phyloP scores from a whole-genome alignment of 2,329 filamentous ascomycete species.

The Alternaria sp. region DNA sequence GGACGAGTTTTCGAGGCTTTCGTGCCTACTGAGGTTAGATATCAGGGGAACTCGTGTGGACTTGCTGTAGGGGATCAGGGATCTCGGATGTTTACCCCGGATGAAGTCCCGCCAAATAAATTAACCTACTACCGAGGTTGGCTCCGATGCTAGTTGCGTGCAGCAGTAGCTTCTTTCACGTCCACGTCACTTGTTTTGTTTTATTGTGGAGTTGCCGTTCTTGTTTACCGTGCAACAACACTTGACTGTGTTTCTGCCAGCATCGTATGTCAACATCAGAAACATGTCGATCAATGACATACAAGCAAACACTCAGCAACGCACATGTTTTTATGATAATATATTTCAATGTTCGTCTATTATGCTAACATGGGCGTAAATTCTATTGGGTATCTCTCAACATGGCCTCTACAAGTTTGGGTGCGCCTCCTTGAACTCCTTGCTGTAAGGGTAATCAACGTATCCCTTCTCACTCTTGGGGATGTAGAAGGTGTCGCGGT shows the following conservation, averaged over 20 bases:
- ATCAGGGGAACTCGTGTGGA: background rate
- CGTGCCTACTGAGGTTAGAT: background rate
- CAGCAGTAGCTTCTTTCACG: background rate
- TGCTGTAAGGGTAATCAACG: conserved; percentile 48
- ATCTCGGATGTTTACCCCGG: background rate
- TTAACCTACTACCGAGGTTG: conserved; percentile 10
- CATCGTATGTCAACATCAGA: background rate
- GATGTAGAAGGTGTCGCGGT: conserved; percentile 58
- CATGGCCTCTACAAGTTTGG: background rate
- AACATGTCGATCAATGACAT: background rate
- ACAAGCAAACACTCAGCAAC: background rate
- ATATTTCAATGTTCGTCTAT: background rate
- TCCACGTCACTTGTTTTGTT: background rate
- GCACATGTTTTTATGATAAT: background rate
- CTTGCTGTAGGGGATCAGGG: background rate
- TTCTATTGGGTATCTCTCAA: background rate
- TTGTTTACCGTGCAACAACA: background rate
- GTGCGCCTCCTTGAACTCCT: conserved; percentile 25
- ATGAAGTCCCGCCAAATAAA: conserved; percentile 3
- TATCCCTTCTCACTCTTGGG: conserved; percentile 50
- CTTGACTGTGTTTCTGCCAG: background rate
- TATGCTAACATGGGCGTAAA: background rate
- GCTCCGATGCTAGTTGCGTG: background rate
- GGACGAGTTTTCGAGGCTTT: background rate
- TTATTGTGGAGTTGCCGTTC: background rate